Evolutionary conservation across 2,329 filamentous ascomycete genomes (phyloP), one percentile per base, ranked within the genome.

Genomic region (Epichloe glyceriae): DNA sequence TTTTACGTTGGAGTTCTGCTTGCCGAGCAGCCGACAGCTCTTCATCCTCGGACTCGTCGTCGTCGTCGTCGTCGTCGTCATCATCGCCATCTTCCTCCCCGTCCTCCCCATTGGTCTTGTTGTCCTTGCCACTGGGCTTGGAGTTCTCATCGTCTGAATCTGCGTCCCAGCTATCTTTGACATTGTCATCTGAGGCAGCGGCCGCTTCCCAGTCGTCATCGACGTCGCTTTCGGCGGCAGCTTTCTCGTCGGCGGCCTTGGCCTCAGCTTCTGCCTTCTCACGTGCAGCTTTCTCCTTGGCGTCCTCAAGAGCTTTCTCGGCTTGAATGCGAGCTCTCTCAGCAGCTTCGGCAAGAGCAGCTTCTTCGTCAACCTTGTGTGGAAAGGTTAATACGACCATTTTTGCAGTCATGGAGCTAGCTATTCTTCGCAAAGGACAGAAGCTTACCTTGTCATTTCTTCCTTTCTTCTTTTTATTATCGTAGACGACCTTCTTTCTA

Each of bases 111-210:
- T 43, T 43, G 7, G 30, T 22, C 33, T 57, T n/a, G 50, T 35
- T 33, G n/a, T 44, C 52, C 30, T 51, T 53, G 41, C 59, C 57
- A 51, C 60, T 59, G 10, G 52, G 33, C 26, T 62, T 58, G 19
- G 57, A 60, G 7, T 58, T 68, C 60, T 89, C 86, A 6, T 87
- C 85, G 46, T 87, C 86, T 3, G 82, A 83, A 50, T 88, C 85
- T 35, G 86, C 89, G 65, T 97, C 91, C 91, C 91, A 97, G 72
- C 85, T 91, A 57, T 96, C 91, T 70, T 96, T 96, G 61, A 95
- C 77, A 53, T 85, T 83, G 15, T 86, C 80, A 46, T 56, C 59
- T 4, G 86, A 86, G 26, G 83, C 86, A 33, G 86, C 88, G 47
- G 87, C 83, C 33, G 83, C 81, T 67, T 96, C 88, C 90, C 90